These are phyloP conservation scores for Claviceps sp. DNA, from an alignment of 2,329 filamentous ascomycete genomes.

Conservation along the genomic window DNA sequence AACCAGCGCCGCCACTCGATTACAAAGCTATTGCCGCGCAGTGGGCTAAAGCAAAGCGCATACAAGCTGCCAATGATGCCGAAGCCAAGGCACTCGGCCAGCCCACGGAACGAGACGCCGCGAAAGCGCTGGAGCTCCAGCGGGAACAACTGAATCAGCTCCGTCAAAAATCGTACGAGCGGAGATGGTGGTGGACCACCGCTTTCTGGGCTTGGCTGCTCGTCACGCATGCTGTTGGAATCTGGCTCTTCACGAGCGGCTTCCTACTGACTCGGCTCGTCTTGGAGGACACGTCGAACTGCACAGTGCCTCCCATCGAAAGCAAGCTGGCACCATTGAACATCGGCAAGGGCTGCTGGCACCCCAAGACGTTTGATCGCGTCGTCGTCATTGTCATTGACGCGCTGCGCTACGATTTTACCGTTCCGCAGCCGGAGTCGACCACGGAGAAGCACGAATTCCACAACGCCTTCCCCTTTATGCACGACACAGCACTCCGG, in stretches of 20 bases:
- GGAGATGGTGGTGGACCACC: conserved; percentile 43
- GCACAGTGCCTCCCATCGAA: conserved; percentile 53
- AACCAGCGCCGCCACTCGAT: conserved; percentile 19
- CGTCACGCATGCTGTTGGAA: conserved; percentile 62
- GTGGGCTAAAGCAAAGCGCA: conserved; percentile 39
- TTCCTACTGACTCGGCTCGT: conserved; percentile 83
- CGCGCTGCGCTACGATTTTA: conserved; percentile 93
- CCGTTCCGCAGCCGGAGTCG: conserved; percentile 50
- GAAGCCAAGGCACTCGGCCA: conserved; percentile 16
- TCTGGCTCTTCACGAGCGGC: conserved; percentile 87
- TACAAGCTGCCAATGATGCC: conserved; percentile 30
- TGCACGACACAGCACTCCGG: conserved; percentile 68
- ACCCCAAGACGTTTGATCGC: conserved; percentile 84
- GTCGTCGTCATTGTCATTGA: conserved; percentile 86
- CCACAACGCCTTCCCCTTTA: conserved; percentile 75
- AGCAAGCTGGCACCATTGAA: conserved; percentile 25
- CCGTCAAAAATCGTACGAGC: conserved; percentile 36
- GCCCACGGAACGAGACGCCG: conserved; percentile 19
- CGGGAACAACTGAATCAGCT: conserved; percentile 33
- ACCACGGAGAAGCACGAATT: conserved; percentile 35
- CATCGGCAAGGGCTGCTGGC: conserved; percentile 71
- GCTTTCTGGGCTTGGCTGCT: conserved; percentile 59
- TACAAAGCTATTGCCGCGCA: conserved; percentile 40
- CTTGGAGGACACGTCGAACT: conserved; percentile 62
- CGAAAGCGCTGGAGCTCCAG: conserved; percentile 28